phyloP scores from a whole-genome alignment of 1,284 basidiomycete species.

The Xerocomus subilludens region DNA sequence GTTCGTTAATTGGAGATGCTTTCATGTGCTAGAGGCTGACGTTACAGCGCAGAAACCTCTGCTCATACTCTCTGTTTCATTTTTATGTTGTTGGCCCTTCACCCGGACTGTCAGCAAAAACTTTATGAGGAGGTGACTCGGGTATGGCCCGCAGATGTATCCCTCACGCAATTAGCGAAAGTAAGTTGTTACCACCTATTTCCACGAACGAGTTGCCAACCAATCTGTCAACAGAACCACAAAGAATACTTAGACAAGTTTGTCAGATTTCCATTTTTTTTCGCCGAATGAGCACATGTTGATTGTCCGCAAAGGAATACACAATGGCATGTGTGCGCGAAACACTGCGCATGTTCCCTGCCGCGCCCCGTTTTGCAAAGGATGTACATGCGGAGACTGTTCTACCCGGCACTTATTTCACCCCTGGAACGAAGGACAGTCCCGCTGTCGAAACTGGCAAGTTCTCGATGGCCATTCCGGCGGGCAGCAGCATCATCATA shows the following conservation, averaged over 20 bases:
- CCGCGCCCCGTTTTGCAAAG: constrained; percentile 58
- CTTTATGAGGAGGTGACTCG: constrained; percentile 56
- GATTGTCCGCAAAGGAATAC: constrained; percentile 53
- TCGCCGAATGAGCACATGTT: background rate
- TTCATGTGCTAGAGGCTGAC: constrained; percentile 17
- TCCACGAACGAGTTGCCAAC: background rate
- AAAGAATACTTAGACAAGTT: constrained; percentile 54
- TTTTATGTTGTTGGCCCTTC: constrained; percentile 58
- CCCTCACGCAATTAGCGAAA: constrained; percentile 38
- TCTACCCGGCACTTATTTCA: constrained; percentile 54
- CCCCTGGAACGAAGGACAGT: constrained; percentile 41
- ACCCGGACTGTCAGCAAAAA: constrained; percentile 60
- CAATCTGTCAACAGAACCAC: constrained; percentile 47
- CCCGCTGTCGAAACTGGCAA: constrained; percentile 49
- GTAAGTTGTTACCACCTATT: constrained; percentile 23
- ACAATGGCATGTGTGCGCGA: constrained; percentile 58
- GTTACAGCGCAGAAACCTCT: constrained; percentile 55
- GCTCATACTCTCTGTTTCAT: constrained; percentile 60
- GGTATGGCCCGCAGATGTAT: constrained; percentile 53
- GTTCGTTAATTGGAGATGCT: constrained; percentile 26
- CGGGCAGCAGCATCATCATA: constrained; percentile 55
- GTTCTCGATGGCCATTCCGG: constrained; percentile 55
- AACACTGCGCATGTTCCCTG: constrained; percentile 58
- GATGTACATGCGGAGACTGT: constrained; percentile 53
- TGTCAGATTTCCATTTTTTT: constrained; percentile 35